Conservation (phyloP, 75 land plant species). For the Picea glauca region DNA sequence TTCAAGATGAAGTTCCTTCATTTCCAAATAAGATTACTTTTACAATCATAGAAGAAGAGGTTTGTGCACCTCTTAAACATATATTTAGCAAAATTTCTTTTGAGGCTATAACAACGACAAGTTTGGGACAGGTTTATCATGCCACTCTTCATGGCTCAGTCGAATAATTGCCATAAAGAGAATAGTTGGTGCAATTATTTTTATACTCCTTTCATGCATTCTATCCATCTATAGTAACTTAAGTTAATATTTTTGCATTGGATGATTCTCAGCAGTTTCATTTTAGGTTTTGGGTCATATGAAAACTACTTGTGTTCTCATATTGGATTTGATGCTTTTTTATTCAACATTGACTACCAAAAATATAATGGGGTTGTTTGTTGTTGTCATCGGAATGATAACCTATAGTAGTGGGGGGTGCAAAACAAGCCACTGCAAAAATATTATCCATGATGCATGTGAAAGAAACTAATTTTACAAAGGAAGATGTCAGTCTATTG, state of each 20-base stretch:
- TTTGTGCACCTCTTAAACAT: constrained; percentile 78
- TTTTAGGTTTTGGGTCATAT: constrained; percentile 87
- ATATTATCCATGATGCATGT: background rate
- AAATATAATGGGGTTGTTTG: constrained; percentile 58
- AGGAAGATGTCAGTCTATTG: constrained; percentile 31
- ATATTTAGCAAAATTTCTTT: constrained; percentile 89
- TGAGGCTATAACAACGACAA: constrained; percentile 90
- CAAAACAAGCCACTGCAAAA: constrained; percentile 32
- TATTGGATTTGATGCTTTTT: constrained; percentile 67
- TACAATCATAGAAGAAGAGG: constrained; percentile 83
- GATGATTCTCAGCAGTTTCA: constrained; percentile 75
- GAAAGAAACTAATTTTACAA: constrained; percentile 1
- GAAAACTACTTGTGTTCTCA: constrained; percentile 72
- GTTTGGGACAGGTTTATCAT: constrained; percentile 96
- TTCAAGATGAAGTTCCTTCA: constrained; percentile 98
- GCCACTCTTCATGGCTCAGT: constrained; percentile 83
- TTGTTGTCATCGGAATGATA: constrained; percentile 71
- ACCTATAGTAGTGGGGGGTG: constrained; percentile 47
- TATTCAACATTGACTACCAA: constrained; percentile 50
- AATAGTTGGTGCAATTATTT: constrained; percentile 15
- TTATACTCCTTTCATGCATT: constrained; percentile 59
- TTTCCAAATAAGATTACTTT: constrained; percentile 95
- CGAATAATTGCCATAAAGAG: constrained; percentile 98
- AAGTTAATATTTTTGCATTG: constrained; percentile 80
- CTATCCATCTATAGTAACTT: constrained; percentile 64